Evolutionary conservation across 2,329 filamentous ascomycete species (phyloP), one percentile per base, ranked within the genome.

Genomic region (Lasiodiplodia sp.): DNA sequence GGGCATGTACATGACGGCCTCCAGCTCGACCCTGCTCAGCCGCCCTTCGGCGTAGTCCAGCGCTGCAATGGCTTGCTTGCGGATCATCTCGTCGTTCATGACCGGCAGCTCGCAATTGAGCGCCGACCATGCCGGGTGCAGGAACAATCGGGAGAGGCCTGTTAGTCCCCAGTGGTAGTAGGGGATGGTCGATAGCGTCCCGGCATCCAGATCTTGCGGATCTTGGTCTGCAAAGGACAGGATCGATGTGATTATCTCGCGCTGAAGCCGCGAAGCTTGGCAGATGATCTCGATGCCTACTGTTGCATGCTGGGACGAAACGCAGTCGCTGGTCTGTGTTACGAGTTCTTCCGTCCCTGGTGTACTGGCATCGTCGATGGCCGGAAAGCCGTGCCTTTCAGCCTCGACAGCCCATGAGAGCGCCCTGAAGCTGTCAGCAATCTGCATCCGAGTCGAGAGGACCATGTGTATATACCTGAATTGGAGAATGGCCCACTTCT

Each of bases 161-260:
- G 57, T 68, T 4, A 68, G 56, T 16, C 56, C 56, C 66, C 66
- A 68, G 57, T 68, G 66, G 34, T 68, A 68, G 47, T 68, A 68
- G 16, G 66, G 56, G 21, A 68, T 51, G 40, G 57, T 62, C 23
- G 57, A 31, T 1, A 44, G 25, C 8, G 55, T 38, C 37, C 55
- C 56, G 12, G 66, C 49, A 5, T 68, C 56, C n/a, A 63, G 56
- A 4, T 62, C 56, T 18, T 40, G 18, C 2, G 31, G 37, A 34
- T 66, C 49, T 23, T 55, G 52, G 18, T 44, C 51, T 8, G 56
- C 57, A 16, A 53, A 62, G n/a, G 56, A 53, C 4, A 68, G 57
- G 47, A 68, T 68, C 31, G 57, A 44, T 4, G 66, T 53, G 57
- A 68, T 68, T 25, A 68, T 62, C 31, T 68, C 66, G 14, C 66